A percentile compares a stretch with the other conserved stretches of the same genome.
These are phyloP conservation scores for Fusarium pseudoanthophilum DNA, from an alignment of 2,329 filamentous ascomycete genomes.

Conservation along the genomic window DNA sequence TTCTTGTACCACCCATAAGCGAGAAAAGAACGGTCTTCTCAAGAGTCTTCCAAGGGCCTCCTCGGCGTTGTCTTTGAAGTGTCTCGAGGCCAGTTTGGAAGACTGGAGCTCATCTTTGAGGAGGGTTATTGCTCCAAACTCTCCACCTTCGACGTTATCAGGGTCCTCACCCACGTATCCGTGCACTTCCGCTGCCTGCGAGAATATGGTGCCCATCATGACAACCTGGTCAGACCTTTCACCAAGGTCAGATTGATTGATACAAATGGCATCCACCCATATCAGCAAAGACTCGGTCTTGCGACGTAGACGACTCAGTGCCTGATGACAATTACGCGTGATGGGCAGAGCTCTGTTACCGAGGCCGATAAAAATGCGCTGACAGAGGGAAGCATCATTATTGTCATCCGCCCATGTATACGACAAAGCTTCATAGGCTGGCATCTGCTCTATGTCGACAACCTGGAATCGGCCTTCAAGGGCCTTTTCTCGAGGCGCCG, in stretches of 20 bases:
- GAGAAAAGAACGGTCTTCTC: conserved; percentile 15
- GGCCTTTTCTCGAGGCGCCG: neutral
- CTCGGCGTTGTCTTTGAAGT: neutral
- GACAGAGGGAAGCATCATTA: conserved; percentile 14
- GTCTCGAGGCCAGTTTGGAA: neutral
- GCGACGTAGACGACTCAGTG: conserved; percentile 6
- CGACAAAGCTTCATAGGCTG: conserved; percentile 19
- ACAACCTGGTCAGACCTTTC: conserved; percentile 27
- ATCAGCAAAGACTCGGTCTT: neutral
- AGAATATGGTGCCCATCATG: conserved; percentile 25
- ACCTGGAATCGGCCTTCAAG: conserved; percentile 19
- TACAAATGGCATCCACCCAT: conserved; percentile 30
- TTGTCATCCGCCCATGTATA: conserved; percentile 26
- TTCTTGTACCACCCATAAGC: conserved; percentile 28
- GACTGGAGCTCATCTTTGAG: neutral
- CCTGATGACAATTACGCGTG: conserved; percentile 20
- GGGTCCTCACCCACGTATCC: conserved; percentile 18
- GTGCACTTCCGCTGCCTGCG: conserved; percentile 10
- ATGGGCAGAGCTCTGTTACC: conserved; percentile 22
- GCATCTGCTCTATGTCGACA: neutral
- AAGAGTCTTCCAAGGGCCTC: neutral
- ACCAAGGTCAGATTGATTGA: conserved; percentile 16
- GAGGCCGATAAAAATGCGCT: conserved; percentile 22
- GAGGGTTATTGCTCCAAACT: neutral
- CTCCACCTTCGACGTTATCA: neutral